Percentiles rank a stretch among this genome's conserved stretches.
Conservation (phyloP, 192 early-diverging fungal genomes). For the Geosiphon pyriformis region DNA sequence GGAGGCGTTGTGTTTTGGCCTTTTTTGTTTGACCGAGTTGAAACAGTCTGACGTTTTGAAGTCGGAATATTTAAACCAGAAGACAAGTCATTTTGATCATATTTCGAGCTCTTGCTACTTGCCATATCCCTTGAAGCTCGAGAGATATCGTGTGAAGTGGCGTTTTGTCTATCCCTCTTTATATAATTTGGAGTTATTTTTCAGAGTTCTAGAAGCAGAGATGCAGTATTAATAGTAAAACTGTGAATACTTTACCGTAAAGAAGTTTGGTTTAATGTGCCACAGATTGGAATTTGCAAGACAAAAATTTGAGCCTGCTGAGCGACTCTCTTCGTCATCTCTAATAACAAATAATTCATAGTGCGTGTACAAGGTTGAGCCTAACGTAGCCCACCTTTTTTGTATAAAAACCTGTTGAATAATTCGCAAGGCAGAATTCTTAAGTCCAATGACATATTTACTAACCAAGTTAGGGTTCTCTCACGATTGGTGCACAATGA, state of each 20-base stretch:
- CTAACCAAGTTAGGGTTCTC: constrained; percentile 57
- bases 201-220: background rate
- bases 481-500: constrained; percentile 56
- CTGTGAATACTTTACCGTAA: too few species aligned
- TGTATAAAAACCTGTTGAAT: background rate
- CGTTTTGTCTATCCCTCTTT: background rate
- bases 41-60: constrained; percentile 1
- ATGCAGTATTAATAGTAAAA: too few species aligned
- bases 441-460: background rate
- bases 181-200: background rate
- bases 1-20: constrained; percentile 3
- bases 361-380: constrained; percentile 56
- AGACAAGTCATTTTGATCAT: background rate
- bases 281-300: constrained; percentile 53
- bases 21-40: constrained; percentile 13
- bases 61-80: background rate
- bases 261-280: constrained; percentile 49
- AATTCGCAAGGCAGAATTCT: background rate
- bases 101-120: background rate
- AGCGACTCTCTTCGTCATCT: constrained; percentile 51
- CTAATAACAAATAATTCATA: constrained; percentile 54
- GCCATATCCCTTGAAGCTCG: background rate
- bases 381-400: constrained; percentile 58
- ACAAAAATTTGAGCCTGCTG: constrained; percentile 57
- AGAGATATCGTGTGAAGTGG: background rate